Percentiles rank a stretch among this genome's conserved stretches.
Conservation (phyloP, 305 asterid species). For the Fraxinus velutina region DNA sequence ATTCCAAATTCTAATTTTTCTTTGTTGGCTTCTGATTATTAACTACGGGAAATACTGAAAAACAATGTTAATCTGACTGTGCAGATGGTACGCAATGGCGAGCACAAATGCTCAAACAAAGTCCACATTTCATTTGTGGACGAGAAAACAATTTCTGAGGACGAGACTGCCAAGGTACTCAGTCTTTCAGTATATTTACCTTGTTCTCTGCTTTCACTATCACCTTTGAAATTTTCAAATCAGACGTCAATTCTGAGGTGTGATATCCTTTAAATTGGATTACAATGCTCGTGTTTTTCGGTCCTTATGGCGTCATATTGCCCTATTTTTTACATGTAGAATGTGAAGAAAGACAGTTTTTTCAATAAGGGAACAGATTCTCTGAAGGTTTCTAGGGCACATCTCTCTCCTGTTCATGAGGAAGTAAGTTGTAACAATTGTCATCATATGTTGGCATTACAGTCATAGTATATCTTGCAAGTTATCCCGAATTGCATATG, state of each 20-base stretch:
- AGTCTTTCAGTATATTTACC: neutral
- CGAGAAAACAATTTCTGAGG: constrained; percentile 72
- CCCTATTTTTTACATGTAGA: constrained; percentile 21
- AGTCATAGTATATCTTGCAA: neutral
- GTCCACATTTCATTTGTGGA: constrained; percentile 29
- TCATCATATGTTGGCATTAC: neutral
- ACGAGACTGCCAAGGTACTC: constrained; percentile 55
- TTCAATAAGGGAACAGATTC: constrained; percentile 38
- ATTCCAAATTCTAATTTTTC: neutral
- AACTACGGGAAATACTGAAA: constrained; percentile 13
- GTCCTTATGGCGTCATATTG: constrained; percentile 1
- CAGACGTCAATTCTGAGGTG: neutral
- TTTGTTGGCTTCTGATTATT: neutral
- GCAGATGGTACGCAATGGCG: constrained; percentile 87
- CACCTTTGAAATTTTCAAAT: neutral
- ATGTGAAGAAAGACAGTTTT: constrained; percentile 43
- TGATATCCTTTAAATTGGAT: neutral
- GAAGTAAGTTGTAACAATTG: constrained; percentile 41
- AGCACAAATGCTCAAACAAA: constrained; percentile 64
- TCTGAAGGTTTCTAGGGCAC: constrained; percentile 32
- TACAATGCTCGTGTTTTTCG: neutral
- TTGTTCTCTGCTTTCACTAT: constrained; percentile 2
- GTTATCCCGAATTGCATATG: neutral
- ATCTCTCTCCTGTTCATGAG: constrained; percentile 52
- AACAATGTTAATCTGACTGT: constrained; percentile 21